Percentiles rank a stretch among this genome's conserved stretches.
Evolutionary conservation across 2,329 filamentous ascomycete species (phyloP).

Genomic region (Colletotrichum sansevieriae): DNA sequence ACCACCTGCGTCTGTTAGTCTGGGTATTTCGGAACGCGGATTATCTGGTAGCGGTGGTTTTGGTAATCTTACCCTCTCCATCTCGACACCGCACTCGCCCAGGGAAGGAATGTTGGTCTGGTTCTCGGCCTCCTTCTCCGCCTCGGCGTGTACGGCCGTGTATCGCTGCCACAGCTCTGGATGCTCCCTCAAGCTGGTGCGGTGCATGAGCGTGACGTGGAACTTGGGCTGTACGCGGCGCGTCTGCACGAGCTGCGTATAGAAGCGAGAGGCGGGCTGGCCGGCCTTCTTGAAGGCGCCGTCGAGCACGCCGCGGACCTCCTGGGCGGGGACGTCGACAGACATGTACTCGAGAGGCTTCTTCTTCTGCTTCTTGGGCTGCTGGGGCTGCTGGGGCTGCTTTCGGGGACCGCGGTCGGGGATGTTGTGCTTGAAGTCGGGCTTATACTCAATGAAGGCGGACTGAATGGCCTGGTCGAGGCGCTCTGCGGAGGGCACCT

Average conservation of each 20-base stretch:
- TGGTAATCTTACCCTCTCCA: conserved; percentile 66
- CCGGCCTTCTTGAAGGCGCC: conserved; percentile 70
- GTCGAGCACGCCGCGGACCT: conserved; percentile 70
- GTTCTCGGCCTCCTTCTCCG: conserved; percentile 49
- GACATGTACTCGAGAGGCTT: conserved; percentile 70
- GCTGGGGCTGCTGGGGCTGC: conserved; percentile 49
- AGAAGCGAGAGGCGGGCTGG: conserved; percentile 72
- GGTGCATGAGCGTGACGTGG: conserved; percentile 95
- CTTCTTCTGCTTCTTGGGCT: conserved; percentile 56
- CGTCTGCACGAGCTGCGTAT: conserved; percentile 78
- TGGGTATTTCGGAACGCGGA: not conserved
- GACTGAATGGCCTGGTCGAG: conserved; percentile 84
- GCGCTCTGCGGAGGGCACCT: conserved; percentile 78
- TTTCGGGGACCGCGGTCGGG: conserved; percentile 67
- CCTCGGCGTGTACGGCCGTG: conserved; percentile 65
- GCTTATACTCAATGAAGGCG: conserved; percentile 82
- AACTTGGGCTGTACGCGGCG: conserved; percentile 87
- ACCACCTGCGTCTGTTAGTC: conserved; percentile 67
- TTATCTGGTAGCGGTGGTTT: not conserved
- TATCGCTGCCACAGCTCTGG: conserved; percentile 84
- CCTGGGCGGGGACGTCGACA: conserved; percentile 58
- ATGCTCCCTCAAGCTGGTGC: conserved; percentile 70
- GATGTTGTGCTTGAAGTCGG: conserved; percentile 81
- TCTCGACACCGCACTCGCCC: conserved; percentile 73
- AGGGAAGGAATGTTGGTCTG: conserved; percentile 56